phyloP scores from a whole-genome alignment of 2,329 filamentous ascomycete genomes.

The Colletotrichum sp. region DNA sequence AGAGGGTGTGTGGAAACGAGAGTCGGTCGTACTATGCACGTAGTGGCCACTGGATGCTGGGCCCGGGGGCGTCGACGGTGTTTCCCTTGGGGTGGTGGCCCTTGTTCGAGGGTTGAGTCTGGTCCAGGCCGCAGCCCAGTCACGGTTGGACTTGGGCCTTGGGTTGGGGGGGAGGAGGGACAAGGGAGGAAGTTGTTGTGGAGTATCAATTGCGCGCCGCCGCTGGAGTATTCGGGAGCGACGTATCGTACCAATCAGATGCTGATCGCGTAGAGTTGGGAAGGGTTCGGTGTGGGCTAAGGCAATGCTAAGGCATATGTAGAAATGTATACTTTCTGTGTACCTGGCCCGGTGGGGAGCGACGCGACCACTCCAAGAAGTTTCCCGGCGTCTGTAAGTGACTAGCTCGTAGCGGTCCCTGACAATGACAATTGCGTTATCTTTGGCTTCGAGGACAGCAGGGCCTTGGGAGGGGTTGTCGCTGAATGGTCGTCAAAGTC shows the following conservation, averaged over 20 bases:
- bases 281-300: conserved; percentile 8
- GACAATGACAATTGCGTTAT: conserved; percentile 5
- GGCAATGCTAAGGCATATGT: conserved; percentile 7
- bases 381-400: conserved; percentile 5
- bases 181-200: conserved; percentile 10
- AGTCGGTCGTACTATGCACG: neutral
- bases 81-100: neutral
- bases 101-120: conserved; percentile 14
- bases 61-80: conserved; percentile 11
- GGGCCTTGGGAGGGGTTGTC: neutral
- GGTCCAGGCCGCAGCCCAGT: conserved; percentile 3
- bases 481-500: neutral
- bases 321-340: neutral
- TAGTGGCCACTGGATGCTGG: neutral
- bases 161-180: neutral
- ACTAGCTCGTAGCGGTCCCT: neutral
- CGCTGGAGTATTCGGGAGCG: conserved; percentile 15
- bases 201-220: conserved; percentile 15
- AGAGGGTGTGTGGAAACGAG: neutral
- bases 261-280: conserved; percentile 32
- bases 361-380: conserved; percentile 3
- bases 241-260: conserved; percentile 37
- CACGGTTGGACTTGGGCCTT: conserved; percentile 15
- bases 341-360: conserved; percentile 8
- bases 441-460: neutral